Percentiles rank a stretch among this genome's conserved stretches.
Evolutionary conservation across 805 yeast species (phyloP).

Genomic region (Candida wancherniae): DNA sequence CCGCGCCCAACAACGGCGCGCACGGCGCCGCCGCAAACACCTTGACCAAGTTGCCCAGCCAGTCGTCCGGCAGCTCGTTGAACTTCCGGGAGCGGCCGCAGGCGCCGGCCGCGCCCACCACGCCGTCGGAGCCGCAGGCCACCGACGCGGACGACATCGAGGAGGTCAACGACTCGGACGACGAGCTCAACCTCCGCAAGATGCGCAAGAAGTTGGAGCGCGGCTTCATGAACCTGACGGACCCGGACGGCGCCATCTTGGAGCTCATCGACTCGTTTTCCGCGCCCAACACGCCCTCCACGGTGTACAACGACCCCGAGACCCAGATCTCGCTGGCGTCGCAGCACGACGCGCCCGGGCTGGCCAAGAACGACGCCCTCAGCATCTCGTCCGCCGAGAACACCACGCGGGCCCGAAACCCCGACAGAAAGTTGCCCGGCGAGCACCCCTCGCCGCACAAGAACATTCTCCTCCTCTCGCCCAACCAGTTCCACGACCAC

Average conservation of each 20-base stretch:
- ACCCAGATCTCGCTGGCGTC: constrained; percentile 1
- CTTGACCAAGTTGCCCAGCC: constrained; percentile 1
- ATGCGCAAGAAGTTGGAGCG: constrained; percentile 15
- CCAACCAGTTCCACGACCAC: constrained; percentile 33
- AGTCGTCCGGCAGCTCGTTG: constrained; percentile 1
- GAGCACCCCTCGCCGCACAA: constrained; percentile 17
- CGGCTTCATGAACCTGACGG: constrained; percentile 8
- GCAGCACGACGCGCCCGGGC: constrained; percentile 1
- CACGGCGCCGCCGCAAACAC: not conserved
- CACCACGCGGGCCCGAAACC: constrained; percentile 7
- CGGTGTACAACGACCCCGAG: constrained; percentile 7
- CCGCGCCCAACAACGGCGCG: constrained; percentile 1
- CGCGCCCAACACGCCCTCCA: constrained; percentile 18
- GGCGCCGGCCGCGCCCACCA: constrained; percentile 7
- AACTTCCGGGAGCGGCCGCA: no score
- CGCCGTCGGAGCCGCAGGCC: constrained; percentile 1
- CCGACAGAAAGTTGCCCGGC: constrained; percentile 1
- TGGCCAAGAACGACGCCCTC: constrained; percentile 6
- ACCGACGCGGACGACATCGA: constrained; percentile 26
- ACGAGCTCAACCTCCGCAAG: constrained; percentile 22
- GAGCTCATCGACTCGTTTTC: constrained; percentile 19
- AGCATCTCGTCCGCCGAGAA: constrained; percentile 15
- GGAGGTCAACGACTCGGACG: constrained; percentile 39
- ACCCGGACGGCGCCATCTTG: constrained; percentile 17
- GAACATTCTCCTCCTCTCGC: constrained; percentile 35